Percentiles rank a stretch among this genome's conserved stretches.
phyloP scores from a whole-genome alignment of 192 early-diverging fungal species.

The Pilobolus umbonatus region DNA sequence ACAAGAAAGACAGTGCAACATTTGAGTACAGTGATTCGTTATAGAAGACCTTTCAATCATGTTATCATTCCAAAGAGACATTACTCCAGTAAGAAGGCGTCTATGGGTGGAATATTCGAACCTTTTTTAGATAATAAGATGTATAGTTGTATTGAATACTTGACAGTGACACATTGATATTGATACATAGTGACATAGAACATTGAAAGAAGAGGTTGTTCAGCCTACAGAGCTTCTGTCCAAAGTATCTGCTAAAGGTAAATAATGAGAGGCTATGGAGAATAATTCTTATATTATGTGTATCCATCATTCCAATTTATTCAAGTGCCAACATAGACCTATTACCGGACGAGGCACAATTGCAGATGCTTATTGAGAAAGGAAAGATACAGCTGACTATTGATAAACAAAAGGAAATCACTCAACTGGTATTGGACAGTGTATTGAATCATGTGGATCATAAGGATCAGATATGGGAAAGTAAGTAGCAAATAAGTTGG shows the following conservation, averaged over 20 bases:
- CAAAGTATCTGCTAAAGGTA: constrained; percentile 12
- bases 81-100: constrained; percentile 2
- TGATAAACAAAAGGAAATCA: constrained; percentile 17
- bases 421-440: background rate
- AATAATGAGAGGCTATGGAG: background rate
- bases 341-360: constrained; percentile 16
- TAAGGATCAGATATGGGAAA: background rate
- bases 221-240: background rate
- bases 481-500: background rate
- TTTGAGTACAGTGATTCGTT: too few relatives aligned
- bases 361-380: constrained; percentile 3
- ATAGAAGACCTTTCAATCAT: too few relatives aligned
- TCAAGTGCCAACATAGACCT: constrained; percentile 11
- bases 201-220: background rate
- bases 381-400: constrained; percentile 4
- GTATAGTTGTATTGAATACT: background rate
- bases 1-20: too few relatives aligned
- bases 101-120: constrained; percentile 17
- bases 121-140: constrained; percentile 12
- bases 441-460: constrained; percentile 2
- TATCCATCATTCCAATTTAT: background rate
- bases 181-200: background rate
- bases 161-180: background rate
- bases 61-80: background rate
- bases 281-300: background rate